Evolutionary conservation across 192 early-diverging fungal species (phyloP).

Genomic region (Entrophospora sp.): DNA sequence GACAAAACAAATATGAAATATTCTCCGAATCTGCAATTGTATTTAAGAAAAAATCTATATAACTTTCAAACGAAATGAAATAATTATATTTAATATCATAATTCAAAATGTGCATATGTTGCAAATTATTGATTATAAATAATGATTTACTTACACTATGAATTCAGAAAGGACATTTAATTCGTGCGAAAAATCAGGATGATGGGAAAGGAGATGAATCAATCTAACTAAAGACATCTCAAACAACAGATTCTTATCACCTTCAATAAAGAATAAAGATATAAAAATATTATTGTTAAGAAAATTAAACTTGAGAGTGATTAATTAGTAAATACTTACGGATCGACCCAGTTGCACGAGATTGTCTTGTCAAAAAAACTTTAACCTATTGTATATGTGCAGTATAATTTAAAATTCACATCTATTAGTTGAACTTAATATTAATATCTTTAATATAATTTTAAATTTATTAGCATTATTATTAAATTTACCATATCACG

Average conservation of each 20-base stretch:
- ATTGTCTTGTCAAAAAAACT: not conserved
- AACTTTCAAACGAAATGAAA: constrained; percentile 35
- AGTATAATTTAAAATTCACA: not conserved
- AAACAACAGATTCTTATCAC: constrained; percentile 35
- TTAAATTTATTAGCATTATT: too few relatives aligned
- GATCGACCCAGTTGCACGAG: not conserved
- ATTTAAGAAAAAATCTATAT: constrained; percentile 81
- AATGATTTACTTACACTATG: constrained; percentile 22
- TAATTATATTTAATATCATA: not conserved
- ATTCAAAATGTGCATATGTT: not conserved
- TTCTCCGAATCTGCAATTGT: constrained; percentile 74
- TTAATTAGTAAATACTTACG: not conserved
- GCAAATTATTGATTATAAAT: not conserved
- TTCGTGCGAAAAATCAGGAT: constrained; percentile 64
- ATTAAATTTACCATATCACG: constrained; percentile 47
- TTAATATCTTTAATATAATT: too few relatives aligned
- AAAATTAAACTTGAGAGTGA: not conserved
- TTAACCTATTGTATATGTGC: not conserved
- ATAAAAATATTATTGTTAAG: not conserved
- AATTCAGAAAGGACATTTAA: constrained; percentile 45
- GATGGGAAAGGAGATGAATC: constrained; percentile 70
- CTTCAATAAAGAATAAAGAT: not conserved
- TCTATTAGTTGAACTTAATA: too few relatives aligned
- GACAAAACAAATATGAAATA: constrained; percentile 71
- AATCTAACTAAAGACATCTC: constrained; percentile 53